Evolutionary conservation across 257 asterid genomes (phyloP).

Genomic region (Nicotiana obtusifolia): DNA sequence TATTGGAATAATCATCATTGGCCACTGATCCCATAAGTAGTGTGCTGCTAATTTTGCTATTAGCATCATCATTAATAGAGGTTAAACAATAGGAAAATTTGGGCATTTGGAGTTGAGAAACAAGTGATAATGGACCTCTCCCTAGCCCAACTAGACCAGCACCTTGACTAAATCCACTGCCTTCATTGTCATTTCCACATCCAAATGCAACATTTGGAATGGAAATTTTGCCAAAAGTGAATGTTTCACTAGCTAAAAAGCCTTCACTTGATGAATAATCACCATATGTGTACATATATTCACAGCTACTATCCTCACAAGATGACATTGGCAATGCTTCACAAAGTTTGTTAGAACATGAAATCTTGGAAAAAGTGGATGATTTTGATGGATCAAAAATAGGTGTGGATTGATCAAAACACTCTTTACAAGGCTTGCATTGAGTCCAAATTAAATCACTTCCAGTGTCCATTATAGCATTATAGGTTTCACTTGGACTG

Average conservation of each 20-base stretch:
- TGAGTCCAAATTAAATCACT: constrained; percentile 76
- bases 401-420: constrained; percentile 46
- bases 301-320: constrained; percentile 42
- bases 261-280: constrained; percentile 80
- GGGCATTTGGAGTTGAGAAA: constrained; percentile 74
- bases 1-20: not conserved
- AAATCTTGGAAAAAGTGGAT: constrained; percentile 34
- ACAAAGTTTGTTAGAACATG: constrained; percentile 56
- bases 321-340: constrained; percentile 39
- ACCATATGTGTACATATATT: constrained; percentile 61
- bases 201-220: constrained; percentile 59
- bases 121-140: constrained; percentile 69
- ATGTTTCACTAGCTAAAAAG: constrained; percentile 52
- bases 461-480: constrained; percentile 70
- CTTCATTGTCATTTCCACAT: constrained; percentile 71
- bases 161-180: constrained; percentile 62
- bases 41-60: constrained; percentile 32
- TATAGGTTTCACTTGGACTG: constrained; percentile 42
- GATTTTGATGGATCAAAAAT: constrained; percentile 55
- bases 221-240: constrained; percentile 43
- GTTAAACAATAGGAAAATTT: constrained; percentile 73
- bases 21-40: constrained; percentile 52
- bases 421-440: constrained; percentile 55
- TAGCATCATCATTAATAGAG: constrained; percentile 46
- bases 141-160: constrained; percentile 86